Percentiles rank a stretch among this genome's conserved stretches.
Evolutionary conservation across 2,329 filamentous ascomycete genomes (phyloP).

Genomic region (Cadophora gregata): DNA sequence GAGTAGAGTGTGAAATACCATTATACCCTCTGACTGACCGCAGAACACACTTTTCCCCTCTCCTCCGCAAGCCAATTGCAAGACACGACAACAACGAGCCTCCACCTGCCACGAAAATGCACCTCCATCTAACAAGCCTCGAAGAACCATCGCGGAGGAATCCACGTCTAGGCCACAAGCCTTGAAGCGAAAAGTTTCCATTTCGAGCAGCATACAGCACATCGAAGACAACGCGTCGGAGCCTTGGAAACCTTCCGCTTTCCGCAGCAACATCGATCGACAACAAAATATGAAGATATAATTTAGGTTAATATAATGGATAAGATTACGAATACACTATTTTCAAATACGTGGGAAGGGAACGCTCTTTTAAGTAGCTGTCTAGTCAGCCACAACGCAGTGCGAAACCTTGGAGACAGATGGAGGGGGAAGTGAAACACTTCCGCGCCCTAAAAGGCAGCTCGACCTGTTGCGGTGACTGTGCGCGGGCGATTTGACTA

Average conservation of each 20-base stretch:
- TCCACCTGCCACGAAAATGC: neutral
- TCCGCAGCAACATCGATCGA: neutral
- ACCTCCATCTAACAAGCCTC: neutral
- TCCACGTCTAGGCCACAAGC: neutral
- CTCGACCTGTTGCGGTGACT: neutral
- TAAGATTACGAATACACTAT: neutral
- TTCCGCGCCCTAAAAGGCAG: neutral
- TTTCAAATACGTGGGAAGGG: neutral
- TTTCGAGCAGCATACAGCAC: neutral
- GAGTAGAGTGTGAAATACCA: neutral
- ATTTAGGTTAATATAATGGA: neutral
- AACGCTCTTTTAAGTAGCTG: neutral
- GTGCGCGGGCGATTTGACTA: neutral
- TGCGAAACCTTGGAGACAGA: neutral
- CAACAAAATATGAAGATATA: neutral
- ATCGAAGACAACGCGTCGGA: neutral
- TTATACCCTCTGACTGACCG: neutral
- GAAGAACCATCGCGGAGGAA: neutral
- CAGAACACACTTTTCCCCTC: neutral
- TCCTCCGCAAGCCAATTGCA: constrained; percentile 3
- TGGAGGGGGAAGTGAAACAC: neutral
- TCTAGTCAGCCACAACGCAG: neutral
- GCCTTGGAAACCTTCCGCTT: neutral
- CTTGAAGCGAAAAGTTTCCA: neutral
- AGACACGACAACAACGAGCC: neutral